A percentile compares a stretch with the other conserved stretches of the same genome.
These are phyloP conservation scores for Vitis rotundifolia DNA, from an alignment of 164 flowering plant species.

Conservation along the genomic window DNA sequence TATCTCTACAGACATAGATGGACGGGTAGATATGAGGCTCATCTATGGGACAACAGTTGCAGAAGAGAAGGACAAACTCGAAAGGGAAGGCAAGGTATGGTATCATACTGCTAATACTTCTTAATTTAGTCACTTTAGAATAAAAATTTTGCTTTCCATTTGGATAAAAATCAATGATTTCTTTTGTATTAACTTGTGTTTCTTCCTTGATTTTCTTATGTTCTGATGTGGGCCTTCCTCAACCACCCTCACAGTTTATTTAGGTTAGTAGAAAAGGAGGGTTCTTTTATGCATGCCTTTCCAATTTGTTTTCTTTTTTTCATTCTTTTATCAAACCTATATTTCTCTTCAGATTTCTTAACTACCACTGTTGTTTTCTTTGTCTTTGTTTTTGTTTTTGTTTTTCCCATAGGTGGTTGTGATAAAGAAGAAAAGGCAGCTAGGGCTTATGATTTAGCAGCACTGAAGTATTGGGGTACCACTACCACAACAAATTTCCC, in stretches of 20 bases:
- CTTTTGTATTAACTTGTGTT: slow-evolving; percentile 1
- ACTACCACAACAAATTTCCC: slow-evolving; percentile 89
- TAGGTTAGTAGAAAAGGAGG: slow-evolving; percentile 56
- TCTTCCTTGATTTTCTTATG: slow-evolving; percentile 11
- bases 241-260: slow-evolving; percentile 66
- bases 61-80: slow-evolving; percentile 97
- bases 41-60: slow-evolving; percentile 97
- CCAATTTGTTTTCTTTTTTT: neutral
- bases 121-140: neutral
- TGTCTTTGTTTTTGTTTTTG: slow-evolving; percentile 2
- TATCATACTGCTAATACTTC: neutral
- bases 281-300: neutral
- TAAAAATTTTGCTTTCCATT: slow-evolving; percentile 3
- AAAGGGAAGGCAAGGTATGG: slow-evolving; percentile 90
- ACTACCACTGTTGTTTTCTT: neutral
- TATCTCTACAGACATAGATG: slow-evolving; percentile 72
- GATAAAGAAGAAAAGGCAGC: slow-evolving; percentile 98
- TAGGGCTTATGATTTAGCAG: slow-evolving; percentile 94
- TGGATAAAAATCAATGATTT: neutral
- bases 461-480: slow-evolving; percentile 92
- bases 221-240: slow-evolving; percentile 21
- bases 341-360: neutral
- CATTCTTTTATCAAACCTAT: neutral
- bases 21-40: slow-evolving; percentile 98
- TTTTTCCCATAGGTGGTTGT: slow-evolving; percentile 65